Base-by-base conservation (phyloP, 768 basidiomycete species). In the Amanita rimosa region DNA sequence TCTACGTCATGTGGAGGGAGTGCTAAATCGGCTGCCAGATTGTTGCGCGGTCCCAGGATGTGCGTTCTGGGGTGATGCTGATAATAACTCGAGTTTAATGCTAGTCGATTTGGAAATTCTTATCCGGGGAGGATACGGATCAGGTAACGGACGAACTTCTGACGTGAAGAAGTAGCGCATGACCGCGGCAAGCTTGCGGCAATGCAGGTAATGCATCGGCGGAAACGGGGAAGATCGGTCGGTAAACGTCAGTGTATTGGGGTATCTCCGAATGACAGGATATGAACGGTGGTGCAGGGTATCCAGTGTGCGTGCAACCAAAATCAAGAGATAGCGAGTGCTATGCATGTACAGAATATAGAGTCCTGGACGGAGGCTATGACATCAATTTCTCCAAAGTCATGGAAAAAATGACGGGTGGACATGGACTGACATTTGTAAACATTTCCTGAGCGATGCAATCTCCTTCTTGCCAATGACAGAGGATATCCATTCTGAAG, bases 381-480 rank as follows among this genome's bases (percentile, higher is more conserved):
- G 41, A 27, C 44, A 55, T 40, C n/a, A n/a, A n/a, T n/a, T n/a
- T 19, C 10, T 2, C 10, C 9, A 19, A 53, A 45, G 43, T 48
- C 35, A 46, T 48, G 33, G n/a, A n/a, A 44, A 37, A 48, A 53
- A 52, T 46, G 35, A 38, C 52, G 37, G 33, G 48, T 51, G 46
- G 24, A n/a, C n/a, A 7, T 26, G 27, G 27, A 27, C 85, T 53
- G 65, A 89, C 88, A 60, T 87, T 92, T 41, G 73, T 71, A 66
- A 75, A 88, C 60, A 91, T 70, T 64, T 91, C 88, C 62, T 87
- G 81, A 36, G 80, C 74, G 51, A 88, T 79, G 44, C 73, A 69
- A 59, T 92, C 89, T 46, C 78, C 76, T 54, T 91, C 88, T 67
- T 92, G 88, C 88, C 88, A 92, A 58, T 92, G 89, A 53, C 84